Base-by-base conservation (phyloP, 257 asterid species). In the Solanum raphanifolium region DNA sequence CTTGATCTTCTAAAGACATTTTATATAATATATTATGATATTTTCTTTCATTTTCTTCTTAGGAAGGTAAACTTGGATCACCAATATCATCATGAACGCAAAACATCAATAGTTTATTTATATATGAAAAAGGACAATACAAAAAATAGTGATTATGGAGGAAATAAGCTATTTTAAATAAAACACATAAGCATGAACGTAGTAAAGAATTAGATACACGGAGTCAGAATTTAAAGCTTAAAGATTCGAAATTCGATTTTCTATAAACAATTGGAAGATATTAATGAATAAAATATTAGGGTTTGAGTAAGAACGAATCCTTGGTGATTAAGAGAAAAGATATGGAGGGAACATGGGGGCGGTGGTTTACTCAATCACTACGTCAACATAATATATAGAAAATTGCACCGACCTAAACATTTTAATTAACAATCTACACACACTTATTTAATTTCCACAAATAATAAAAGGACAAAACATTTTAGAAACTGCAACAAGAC, bases 151-250 rank as follows among this genome's bases (percentile, higher is more conserved):
- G 0, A 52, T 52, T 52, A 52, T 1, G 23, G 62, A 52, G 8
- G 62, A 52, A 5, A 16, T 18, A 52, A 52, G 62, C 62, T 52
- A 29, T 6, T 39, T 39, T 16, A 52, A 52, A 52, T 16, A 46
- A 5, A 46, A 13, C 7, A 46, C 20, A 2, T 46, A 46, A 16
- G 2, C 58, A 13, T 46, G 7, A 46, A 5, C 55, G 3, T 15
- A 13, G 21, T 16, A 52, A 0, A 18, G 21, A 0, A 3, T 52
- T 0, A 6, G 5, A 43, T 43, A 52, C 3, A 16, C 0, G 0
- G 2, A 16, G 3, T 16, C 3, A 16, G 3, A 16, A 52, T 16
- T 52, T 52, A 52, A 52, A 52, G 9, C 16, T 52, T 16, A 48
- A 4, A 7, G 16, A 15, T 52, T 52, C 5, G 1, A 52, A 46